Conservation (phyloP, 257 asterid species). For the Przewalskia tangutica region DNA sequence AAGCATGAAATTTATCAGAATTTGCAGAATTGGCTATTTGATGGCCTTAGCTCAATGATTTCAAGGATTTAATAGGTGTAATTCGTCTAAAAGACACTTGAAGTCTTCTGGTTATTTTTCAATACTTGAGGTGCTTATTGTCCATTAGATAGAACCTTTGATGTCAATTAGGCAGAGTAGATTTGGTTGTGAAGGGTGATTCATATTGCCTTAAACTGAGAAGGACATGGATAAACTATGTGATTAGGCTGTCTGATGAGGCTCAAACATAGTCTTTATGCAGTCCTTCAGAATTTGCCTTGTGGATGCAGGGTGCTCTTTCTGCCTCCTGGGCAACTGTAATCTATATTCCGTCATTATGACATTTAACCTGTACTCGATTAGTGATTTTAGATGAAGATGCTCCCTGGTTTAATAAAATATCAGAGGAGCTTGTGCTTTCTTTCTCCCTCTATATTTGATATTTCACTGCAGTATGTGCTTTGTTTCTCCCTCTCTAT, state of each 20-base stretch:
- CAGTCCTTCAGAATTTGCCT: neutral
- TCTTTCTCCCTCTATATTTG: too few species aligned
- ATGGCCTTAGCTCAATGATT: too few species aligned
- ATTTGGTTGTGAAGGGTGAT: neutral
- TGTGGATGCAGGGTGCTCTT: neutral
- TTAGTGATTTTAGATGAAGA: neutral
- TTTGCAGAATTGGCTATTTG: too few species aligned
- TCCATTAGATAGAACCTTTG: neutral
- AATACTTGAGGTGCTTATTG: constrained; percentile 1
- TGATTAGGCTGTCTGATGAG: neutral
- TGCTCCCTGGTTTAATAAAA: neutral
- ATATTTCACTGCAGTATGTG: too few species aligned
- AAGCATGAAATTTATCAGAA: neutral
- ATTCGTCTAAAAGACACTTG: neutral
- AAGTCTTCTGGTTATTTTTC: neutral
- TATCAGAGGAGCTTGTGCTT: neutral
- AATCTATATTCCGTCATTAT: neutral
- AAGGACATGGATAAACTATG: neutral
- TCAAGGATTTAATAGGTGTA: too few species aligned
- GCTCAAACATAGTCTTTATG: neutral
- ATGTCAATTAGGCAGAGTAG: neutral
- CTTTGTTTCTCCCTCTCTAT: neutral
- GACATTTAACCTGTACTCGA: neutral
- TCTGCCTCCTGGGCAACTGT: neutral
- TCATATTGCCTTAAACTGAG: neutral